Evolutionary conservation across 768 basidiomycete species (phyloP).

Genomic region (Mycena galopus): DNA sequence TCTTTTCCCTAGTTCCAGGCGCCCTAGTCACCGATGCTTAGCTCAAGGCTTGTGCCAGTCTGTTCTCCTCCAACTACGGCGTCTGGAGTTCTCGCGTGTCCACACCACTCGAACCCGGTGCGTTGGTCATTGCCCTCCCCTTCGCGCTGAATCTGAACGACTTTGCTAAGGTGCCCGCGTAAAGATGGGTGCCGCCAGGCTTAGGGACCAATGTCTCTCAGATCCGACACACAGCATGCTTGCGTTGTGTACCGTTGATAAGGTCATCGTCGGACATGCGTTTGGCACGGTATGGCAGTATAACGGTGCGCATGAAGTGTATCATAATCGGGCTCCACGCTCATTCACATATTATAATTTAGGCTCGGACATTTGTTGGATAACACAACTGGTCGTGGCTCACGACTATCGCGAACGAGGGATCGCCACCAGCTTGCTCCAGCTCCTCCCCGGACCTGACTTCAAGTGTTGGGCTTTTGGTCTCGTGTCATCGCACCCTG

Average conservation of each 20-base stretch:
- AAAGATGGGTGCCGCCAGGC: not conserved
- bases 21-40: constrained; percentile 1
- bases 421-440: constrained; percentile 4
- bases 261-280: constrained; percentile 2
- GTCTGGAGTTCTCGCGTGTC: constrained; percentile 9
- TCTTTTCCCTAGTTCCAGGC: constrained; percentile 6
- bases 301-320: constrained; percentile 9
- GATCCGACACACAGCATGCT: constrained; percentile 7
- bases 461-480: constrained; percentile 10
- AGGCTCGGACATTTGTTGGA: constrained; percentile 13
- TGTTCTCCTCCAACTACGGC: constrained; percentile 14
- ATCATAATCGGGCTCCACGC: no score
- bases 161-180: constrained; percentile 4
- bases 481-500: constrained; percentile 15
- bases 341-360: not conserved
- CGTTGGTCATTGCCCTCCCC: not conserved
- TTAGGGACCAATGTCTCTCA: not conserved
- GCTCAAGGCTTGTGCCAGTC: constrained; percentile 10
- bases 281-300: constrained; percentile 10
- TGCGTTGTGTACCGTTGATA: constrained; percentile 3
- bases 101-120: constrained; percentile 5
- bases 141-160: not conserved
- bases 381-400: constrained; percentile 1
- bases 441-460: constrained; percentile 10
- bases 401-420: constrained; percentile 1